Evolutionary conservation across 1,284 basidiomycete species (phyloP), one percentile per base, ranked within the genome.

Genomic region (Cutaneotrichosporon spelunceum): DNA sequence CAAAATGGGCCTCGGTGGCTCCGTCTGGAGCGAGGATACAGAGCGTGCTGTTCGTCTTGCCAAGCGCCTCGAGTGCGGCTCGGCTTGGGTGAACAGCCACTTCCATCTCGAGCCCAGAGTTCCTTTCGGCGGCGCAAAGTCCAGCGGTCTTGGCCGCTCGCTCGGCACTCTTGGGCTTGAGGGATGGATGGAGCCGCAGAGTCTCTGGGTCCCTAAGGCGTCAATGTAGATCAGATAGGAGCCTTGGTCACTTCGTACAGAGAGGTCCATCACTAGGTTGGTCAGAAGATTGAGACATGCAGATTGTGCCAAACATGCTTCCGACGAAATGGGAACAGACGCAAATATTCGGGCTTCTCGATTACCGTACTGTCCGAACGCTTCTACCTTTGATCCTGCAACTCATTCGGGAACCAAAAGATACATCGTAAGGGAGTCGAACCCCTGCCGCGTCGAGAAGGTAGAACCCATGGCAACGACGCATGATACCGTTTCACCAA

Each of bases 1-100:
- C 2, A 85, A 90, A 34, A 87, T 91, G 50, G 47, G 47, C 24
- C 47, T 49, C 14, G 47, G 47, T n/a, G 47, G 47, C 5, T 49
- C 47, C 95, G 95, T 1, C 83, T 96, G 86, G 81, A 91, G 91
- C 52, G 81, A 90, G 63, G 94, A 98, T 76, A 82, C 94, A 3
- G 89, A 90, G 4, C 82, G 94, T 42, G 88, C 91, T 57, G 96
- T 91, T 90, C 85, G 95, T 53, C 92, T 99, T 19, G 92, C 93
- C 16, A 93, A 96, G 80, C 88, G 85, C 65, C 82, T 99, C 53
- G 91, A 99, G 78, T 90, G 93, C 2, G 95, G 95, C 6, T 97
- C 98, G 65, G 71, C 78, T 36, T 80, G 76, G 42, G 75, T 73
- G 59, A 96, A 96, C 79, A 91, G 90, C 0, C 90, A 90, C 60